Evolutionary conservation across 2,329 filamentous ascomycete species (phyloP).

Genomic region (Leptosphaerulina australis): DNA sequence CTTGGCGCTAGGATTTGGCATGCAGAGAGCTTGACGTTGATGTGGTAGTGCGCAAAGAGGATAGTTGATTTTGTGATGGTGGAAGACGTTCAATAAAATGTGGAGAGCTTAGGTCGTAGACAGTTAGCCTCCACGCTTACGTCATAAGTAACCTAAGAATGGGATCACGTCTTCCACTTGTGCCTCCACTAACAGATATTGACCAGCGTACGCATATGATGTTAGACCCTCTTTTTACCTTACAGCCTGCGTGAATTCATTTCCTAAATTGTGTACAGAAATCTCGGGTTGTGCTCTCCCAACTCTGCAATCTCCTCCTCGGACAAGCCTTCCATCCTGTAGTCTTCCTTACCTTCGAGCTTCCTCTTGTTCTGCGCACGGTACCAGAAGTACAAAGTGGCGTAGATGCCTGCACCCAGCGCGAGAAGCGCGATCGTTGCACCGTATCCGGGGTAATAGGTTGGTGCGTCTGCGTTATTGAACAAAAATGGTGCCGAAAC

Average conservation of each 20-base stretch:
- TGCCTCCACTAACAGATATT: background rate
- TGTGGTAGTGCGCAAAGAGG: background rate
- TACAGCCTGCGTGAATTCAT: no score
- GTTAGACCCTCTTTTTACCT: no score
- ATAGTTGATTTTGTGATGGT: background rate
- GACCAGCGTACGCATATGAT: no score
- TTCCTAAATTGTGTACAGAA: conserved; percentile 30
- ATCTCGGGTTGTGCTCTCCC: conserved; percentile 36
- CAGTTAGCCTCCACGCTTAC: conserved; percentile 11
- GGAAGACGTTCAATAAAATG: conserved; percentile 1
- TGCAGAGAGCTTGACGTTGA: conserved; percentile 12
- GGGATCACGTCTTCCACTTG: background rate
- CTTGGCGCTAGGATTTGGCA: conserved; percentile 35
- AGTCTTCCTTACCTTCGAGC: conserved; percentile 30
- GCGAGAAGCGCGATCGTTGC: conserved; percentile 31
- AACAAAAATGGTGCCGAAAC: conserved; percentile 36
- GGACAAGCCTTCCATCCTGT: conserved; percentile 32
- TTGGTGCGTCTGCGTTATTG: conserved; percentile 19
- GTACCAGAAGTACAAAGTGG: conserved; percentile 29
- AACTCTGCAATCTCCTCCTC: conserved; percentile 34
- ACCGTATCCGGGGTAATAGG: conserved; percentile 30
- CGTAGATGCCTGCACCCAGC: conserved; percentile 27
- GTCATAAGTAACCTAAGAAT: background rate
- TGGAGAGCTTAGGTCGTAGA: background rate
- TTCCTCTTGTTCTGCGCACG: conserved; percentile 31